Base-by-base conservation (phyloP, 23 red algal species). In the Gracilaria caudata region DNA sequence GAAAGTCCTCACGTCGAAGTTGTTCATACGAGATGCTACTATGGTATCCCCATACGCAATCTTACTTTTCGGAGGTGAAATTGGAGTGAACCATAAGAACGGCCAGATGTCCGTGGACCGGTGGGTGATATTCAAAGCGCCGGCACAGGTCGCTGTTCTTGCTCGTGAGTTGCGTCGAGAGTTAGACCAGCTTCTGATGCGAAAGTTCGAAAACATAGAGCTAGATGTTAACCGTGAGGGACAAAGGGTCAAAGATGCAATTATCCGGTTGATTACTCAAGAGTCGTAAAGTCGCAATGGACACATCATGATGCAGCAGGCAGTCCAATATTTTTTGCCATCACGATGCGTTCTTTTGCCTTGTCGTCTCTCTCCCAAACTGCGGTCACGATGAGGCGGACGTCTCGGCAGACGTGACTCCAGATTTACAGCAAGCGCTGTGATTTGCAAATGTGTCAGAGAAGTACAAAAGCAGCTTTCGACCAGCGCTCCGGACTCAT, bases 41-140 rank as follows among this genome's bases (percentile, higher is more conserved):
- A 78, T 83, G 84, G 95, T 98, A 11, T 90, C 95, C 39, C 84
- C 90, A 41, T 90, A 77, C 32, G 95, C 90, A 16, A 79, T 98
- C 10, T 73, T 98, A 55, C 89, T 98, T 43, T 98, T 98, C 49
- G 90, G 90, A 28, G 95, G 95, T 32, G 77, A 78, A 30, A 94
- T 98, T 58, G 75, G 44, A 21, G 88, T 98, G 2, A 77, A 38
- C 24, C 83, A 89, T 78, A 75, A 98, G 40, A 80, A 75, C n/a
- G 90, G 81, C 33, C 80, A 80, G 73, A 78, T 98, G 53, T 75
- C 83, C 47, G 80, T 98, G 35, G 95, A 98, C 74, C 74, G 78
- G 0, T 98, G 95, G 95, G 80, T 88, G 26, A 28, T 82, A 17
- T 98, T 98, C 81, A 86, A 70, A 35, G 84, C 78, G 13, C 84